Base-by-base conservation (phyloP, 805 yeast species). In the Candida sithepensis region DNA sequence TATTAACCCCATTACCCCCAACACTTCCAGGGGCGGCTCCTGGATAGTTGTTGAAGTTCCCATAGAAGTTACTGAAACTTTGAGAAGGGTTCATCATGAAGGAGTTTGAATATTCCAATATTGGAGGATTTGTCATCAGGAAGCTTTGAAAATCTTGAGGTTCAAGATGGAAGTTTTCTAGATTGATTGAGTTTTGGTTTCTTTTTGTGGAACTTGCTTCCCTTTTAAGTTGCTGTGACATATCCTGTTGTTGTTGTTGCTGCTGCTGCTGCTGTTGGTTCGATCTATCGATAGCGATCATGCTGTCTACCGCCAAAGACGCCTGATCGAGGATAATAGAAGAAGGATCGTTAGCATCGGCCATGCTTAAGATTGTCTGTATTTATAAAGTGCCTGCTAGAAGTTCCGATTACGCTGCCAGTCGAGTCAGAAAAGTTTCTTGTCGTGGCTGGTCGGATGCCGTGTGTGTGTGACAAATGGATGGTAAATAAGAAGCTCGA, bases 71-170 rank as follows among this genome's bases (percentile, higher is more conserved):
- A 12, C 14, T 30, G 14, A 7, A 30, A 30, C 16, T 30, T 30
- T 30, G 34, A 12, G 34, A 30, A 9, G 42, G n/a, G 30, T 44
- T 44, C 46, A 39, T 23, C 20, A 50, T 10, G 20, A 49, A 21
- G 4, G 50, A 42, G n/a, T 52, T 57, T 2, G 62, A 51, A 42
- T 59, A 64, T 42, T 68, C 71, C 21, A 65, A 50, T 3, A 68
- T 42, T 2, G 72, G 72, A 2, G 72, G 72, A 43, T 67, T 67
- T 16, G 67, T 66, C 21, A 66, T 43, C 19, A 67, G 51, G 42
- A 68, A 65, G 41, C 60, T 66, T 43, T 68, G 71, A 34, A 67
- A 58, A 49, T 66, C 70, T 28, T 65, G 63, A 2, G 69, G 68
- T 23, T 65, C 69, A 19, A 65, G 46, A 51, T 65, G 67, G 37